Conservation (phyloP, 2,329 filamentous ascomycete genomes). For the Xylogone sp. region DNA sequence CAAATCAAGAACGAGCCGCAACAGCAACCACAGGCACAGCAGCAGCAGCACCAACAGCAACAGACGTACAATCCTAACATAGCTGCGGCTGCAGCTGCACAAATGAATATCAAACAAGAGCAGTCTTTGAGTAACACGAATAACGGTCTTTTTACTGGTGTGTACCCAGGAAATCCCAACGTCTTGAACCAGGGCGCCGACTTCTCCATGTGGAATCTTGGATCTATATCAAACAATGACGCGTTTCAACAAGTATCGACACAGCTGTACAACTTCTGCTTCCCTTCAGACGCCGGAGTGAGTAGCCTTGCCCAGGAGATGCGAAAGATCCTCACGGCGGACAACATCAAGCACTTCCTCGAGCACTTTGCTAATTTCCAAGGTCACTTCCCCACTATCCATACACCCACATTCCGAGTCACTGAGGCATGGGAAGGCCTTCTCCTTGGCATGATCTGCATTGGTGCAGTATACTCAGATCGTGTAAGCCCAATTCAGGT, state of each 20-base stretch:
- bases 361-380: slow-evolving; percentile 70
- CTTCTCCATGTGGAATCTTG: slow-evolving; percentile 34
- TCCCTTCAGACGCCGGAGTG: slow-evolving; percentile 52
- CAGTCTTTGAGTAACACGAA: neutral
- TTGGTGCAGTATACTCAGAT: slow-evolving; percentile 72
- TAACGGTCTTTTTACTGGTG: neutral
- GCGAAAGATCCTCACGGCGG: slow-evolving; percentile 55
- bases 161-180: neutral
- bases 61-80: slow-evolving; percentile 48
- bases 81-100: slow-evolving; percentile 13
- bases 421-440: slow-evolving; percentile 63
- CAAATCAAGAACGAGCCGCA: slow-evolving; percentile 62
- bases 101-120: slow-evolving; percentile 16
- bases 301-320: slow-evolving; percentile 50
- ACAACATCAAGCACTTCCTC: slow-evolving; percentile 68
- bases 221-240: slow-evolving; percentile 38
- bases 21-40: slow-evolving; percentile 1
- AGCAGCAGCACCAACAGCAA: slow-evolving; percentile 46
- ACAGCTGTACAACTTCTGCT: slow-evolving; percentile 54
- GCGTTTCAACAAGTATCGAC: slow-evolving; percentile 51
- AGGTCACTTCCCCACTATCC: slow-evolving; percentile 69
- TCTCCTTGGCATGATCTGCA: slow-evolving; percentile 65
- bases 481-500: slow-evolving; percentile 56
- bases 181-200: slow-evolving; percentile 28
- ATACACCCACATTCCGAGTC: slow-evolving; percentile 68